Evolutionary conservation across 257 asterid species (phyloP).

Genomic region (Jacaranda mimosifolia): DNA sequence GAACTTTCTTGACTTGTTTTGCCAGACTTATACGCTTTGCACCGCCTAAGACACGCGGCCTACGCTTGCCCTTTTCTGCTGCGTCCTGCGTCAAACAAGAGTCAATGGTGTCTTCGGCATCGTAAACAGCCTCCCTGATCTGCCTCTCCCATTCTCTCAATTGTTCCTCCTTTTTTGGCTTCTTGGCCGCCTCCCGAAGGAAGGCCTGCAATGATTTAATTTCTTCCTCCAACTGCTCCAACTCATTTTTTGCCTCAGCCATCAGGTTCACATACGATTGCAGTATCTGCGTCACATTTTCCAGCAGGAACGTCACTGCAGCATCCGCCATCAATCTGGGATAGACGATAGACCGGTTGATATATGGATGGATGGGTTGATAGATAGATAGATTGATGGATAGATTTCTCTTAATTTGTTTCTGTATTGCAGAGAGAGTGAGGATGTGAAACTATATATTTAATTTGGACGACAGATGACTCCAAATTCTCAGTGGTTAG

Average conservation of each 20-base stretch:
- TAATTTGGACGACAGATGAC: no score
- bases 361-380: neutral
- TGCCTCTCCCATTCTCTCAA: conserved; percentile 17
- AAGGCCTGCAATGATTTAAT: neutral
- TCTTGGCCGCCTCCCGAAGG: neutral
- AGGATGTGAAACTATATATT: neutral
- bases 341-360: neutral
- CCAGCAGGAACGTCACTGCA: conserved; percentile 28
- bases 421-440: neutral
- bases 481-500: no score
- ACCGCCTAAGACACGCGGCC: neutral
- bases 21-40: conserved; percentile 20
- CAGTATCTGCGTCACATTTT: conserved; percentile 12
- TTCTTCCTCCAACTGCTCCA: neutral
- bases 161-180: neutral
- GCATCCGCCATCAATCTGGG: conserved; percentile 17
- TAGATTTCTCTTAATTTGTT: no score
- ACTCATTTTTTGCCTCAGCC: conserved; percentile 13
- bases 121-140: conserved; percentile 28
- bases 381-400: neutral
- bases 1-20: conserved; percentile 15
- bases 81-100: conserved; percentile 17
- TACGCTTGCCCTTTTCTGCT: neutral
- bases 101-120: conserved; percentile 44
- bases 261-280: neutral